These are phyloP conservation scores for Dichomitus squalens DNA, from an alignment of 1,284 basidiomycete species.

Conservation along the genomic window DNA sequence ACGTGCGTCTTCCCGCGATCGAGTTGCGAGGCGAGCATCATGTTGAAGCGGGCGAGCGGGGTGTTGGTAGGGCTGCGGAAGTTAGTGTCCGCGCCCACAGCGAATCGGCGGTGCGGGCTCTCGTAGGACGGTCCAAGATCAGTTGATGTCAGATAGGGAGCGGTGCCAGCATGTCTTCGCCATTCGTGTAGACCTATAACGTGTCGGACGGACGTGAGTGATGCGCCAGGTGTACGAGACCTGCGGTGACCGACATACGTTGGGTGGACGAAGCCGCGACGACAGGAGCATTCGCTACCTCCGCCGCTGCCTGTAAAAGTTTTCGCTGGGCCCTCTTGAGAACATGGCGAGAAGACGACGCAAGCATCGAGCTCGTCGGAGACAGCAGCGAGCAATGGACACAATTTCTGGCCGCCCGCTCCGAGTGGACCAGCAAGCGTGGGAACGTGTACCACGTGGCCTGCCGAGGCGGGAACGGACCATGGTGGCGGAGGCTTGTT, in stretches of 20 bases:
- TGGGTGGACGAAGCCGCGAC: not conserved
- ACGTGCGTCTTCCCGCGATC: constrained; percentile 2
- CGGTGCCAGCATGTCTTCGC: constrained; percentile 22
- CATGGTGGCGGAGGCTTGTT: constrained; percentile 7
- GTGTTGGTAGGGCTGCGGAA: constrained; percentile 10
- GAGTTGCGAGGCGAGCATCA: constrained; percentile 20
- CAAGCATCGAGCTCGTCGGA: constrained; percentile 37
- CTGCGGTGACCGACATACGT: not conserved
- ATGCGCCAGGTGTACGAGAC: not conserved
- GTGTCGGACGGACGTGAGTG: not conserved
- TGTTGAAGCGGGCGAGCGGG: constrained; percentile 22
- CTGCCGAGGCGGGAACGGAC: not conserved
- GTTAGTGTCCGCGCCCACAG: constrained; percentile 3
- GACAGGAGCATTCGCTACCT: not conserved
- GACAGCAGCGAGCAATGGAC: constrained; percentile 4
- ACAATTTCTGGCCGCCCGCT: not conserved
- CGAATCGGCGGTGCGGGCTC: constrained; percentile 2
- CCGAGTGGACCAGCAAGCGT: not conserved
- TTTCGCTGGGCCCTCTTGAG: constrained; percentile 29
- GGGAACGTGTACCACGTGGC: constrained; percentile 14
- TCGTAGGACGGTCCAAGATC: not conserved
- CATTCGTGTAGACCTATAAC: constrained; percentile 16
- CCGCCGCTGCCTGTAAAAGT: constrained; percentile 4
- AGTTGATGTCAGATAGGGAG: not conserved
- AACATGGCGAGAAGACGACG: constrained; percentile 41